Evolutionary conservation across 495 filamentous ascomycete species (phyloP), one percentile per base, ranked within the genome.

Genomic region (Thermochaetoides thermophila): DNA sequence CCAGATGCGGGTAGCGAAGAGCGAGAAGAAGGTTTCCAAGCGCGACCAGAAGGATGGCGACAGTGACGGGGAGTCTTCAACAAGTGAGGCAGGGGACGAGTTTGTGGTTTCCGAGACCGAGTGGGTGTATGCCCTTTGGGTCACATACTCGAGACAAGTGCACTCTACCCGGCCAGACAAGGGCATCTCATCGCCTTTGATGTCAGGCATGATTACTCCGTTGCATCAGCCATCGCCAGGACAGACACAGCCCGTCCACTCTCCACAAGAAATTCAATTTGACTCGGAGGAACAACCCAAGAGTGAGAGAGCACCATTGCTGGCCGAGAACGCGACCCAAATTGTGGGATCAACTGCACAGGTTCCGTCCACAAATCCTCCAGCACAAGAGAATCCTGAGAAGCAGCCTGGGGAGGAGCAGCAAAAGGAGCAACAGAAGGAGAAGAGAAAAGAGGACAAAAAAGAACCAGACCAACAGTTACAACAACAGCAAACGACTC

Each of bases 1-100:
- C 8, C 89, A 96, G 51, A 76, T 97, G 76, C 78, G 91, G 9
- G 84, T 96, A 14, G 86, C 94, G 5, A 85, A 84, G 53, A 93
- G 83, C 32, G 81, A 87, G 34, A 77, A 65, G 39, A 56, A 63
- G 34, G 49, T 40, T 19, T 50, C 51, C 21, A 56, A 52, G 14
- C 52, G 34, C 34, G 59, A 57, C 25, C 60, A 68, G 29, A 39
- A 59, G 32, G 54, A 63, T 7, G 45, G 52, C n/a, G 68, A 71
- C 43, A 68, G 60, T 37, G 68, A 69, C 17, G 68, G 69, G 14
- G 63, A 72, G 29, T 55, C 56, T 3, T 32, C 43, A 10, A 38
- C 40, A 0, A 29, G 35, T 9, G 48, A 47, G 34, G 46, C 55
- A 5, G 38, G 33, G 17, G 49, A 53, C 21, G 42, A 36, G 28